Evolutionary conservation across 176 grass and related monocot species (phyloP), one percentile per base, ranked within the genome.

Genomic region (Eleusine indica): DNA sequence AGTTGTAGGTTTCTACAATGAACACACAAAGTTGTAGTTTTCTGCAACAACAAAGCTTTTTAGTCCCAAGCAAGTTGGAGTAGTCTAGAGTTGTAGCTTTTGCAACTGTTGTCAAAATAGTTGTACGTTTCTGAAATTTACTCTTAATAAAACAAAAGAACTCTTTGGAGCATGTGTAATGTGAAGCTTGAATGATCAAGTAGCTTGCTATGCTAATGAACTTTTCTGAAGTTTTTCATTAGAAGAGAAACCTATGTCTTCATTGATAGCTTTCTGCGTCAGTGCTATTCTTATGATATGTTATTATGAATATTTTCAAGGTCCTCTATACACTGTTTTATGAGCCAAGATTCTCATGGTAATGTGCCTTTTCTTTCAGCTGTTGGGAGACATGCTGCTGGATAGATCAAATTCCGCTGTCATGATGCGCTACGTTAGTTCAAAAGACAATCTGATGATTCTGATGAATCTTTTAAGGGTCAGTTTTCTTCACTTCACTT

Each of bases 381-480:
- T 98, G 68, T 88, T 98, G 91, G 96, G 96, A 77, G 96, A 98
- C 54, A 95, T 98, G 84, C 77, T 98, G 35, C 89, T 98, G 64
- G 96, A 98, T 76, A 82, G 96, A 86, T 98, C 96, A 82, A 98
- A 98, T 84, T 91, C 93, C 87, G 93, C 88, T 60, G 93, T 98
- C 70, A 98, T 98, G 96, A 87, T 98, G 69, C 93, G 65, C 60
- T 98, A 98, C 90, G 93, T 98, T 87, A 84, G 92, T 78, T 98
- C 96, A 63, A 98, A 95, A 75, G 96, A 98, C 60, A 95, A 95
- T 77, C 93, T 98, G 65, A 95, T 95, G 91, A 91, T 98, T 87
- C 80, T 98, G 74, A 98, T 98, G 96, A 95, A 93, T 91, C 96
- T 98, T 83, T 80, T 98, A 61, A 98, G 93, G 85, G 96, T 98